Evolutionary conservation across 208 protist genomes (phyloP), one percentile per base, ranked within the genome.

Genomic region (Polymyxa betae): DNA sequence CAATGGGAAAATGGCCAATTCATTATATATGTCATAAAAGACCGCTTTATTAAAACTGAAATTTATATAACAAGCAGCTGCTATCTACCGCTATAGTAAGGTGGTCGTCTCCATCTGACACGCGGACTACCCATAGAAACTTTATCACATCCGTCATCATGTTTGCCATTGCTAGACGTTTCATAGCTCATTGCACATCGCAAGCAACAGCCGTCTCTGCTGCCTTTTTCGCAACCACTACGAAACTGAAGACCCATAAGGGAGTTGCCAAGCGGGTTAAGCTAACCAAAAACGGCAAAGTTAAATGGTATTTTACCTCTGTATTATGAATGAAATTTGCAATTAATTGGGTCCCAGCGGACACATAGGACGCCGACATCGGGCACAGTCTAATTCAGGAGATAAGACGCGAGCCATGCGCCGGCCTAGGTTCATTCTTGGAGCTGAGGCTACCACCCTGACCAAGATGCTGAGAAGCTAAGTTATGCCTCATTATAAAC

Each of bases 231-330:
- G 49, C 49, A 29, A 60, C 12, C 24, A 60, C 49, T 29, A 60
- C 49, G 49, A 60, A 60, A 60, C 49, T 60, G 49, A 60, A 60
- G 49, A 60, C 49, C 49, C 49, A 60, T 60, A 60, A 60, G 24
- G 49, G 49, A 5, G 49, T 24, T 60, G 49, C 49, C 5, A 60
- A 60, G 49, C 5, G 49, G 49, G 5, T 60, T 5, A 60, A 60
- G 24, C 49, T 60, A 29, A 60, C 49, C 12, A 60, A 60, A 60
- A 60, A 24, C 24, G 49, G 49, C 12, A 60, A 60, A 60, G 49
- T 60, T 29, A 60, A 60, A 60, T 60, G 49, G 49, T 60, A 60
- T 29, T 60, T 60, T 60, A 60, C 12, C 49, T 60, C 49, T 5
- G 5, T 60, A 24, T 60, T 24, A 60, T n/a, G 24, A 60, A 29